Evolutionary conservation across 306 rosid species (phyloP).

Genomic region (Citrullus colocynthis): DNA sequence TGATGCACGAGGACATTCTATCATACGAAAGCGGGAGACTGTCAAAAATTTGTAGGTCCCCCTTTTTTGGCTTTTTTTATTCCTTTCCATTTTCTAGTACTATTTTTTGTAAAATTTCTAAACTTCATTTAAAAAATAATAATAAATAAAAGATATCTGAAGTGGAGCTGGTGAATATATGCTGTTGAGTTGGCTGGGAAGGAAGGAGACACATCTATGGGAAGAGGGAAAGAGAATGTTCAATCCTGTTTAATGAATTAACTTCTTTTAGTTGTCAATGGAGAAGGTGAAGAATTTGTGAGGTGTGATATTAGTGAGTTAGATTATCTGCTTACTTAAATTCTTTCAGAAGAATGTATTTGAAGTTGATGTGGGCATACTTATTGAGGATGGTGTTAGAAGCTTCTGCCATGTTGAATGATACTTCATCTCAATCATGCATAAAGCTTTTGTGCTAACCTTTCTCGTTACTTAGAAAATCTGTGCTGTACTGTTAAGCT

Average conservation of each 20-base stretch:
- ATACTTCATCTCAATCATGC: neutral
- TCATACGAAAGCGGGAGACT: conserved; percentile 51
- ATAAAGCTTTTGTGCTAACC: neutral
- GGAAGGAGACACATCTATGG: neutral
- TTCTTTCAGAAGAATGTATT: neutral
- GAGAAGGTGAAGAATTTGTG: neutral
- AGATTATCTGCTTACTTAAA: neutral
- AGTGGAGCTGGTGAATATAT: conserved; percentile 4
- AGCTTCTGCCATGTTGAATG: neutral
- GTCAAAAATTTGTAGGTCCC: conserved; percentile 45
- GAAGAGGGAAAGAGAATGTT: neutral
- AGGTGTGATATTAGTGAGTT: neutral
- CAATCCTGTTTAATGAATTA: neutral
- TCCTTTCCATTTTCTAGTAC: conserved; percentile 5
- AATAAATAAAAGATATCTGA: conserved; percentile 5
- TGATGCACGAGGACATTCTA: conserved; percentile 43
- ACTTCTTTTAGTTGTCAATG: neutral
- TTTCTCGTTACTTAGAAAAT: neutral
- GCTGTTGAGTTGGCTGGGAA: neutral
- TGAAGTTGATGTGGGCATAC: neutral
- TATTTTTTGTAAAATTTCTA: neutral
- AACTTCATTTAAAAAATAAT: neutral
- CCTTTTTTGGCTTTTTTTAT: conserved; percentile 13
- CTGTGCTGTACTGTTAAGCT: neutral
- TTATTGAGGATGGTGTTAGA: neutral